Conservation (phyloP, 1,284 basidiomycete genomes). For the Neotropicomus parvogracilis region DNA sequence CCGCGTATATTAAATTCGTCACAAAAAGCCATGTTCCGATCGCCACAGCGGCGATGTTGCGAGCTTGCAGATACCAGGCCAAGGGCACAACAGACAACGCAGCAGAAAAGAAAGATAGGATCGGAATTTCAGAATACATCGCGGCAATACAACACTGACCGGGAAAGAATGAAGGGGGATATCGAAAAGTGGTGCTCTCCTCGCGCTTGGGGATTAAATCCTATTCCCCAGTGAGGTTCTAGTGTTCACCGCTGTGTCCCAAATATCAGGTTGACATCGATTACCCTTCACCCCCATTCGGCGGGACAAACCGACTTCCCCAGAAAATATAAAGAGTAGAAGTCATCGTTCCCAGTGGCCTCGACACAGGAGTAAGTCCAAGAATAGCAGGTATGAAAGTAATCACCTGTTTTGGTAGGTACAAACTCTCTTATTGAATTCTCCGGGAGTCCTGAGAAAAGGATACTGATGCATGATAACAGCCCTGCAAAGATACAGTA, state of each 20-base stretch:
- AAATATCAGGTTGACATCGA: slow-evolving; percentile 21
- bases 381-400: slow-evolving; percentile 28
- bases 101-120: slow-evolving; percentile 48
- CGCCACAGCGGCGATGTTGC: slow-evolving; percentile 48
- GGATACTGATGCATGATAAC: slow-evolving; percentile 17
- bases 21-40: slow-evolving; percentile 34
- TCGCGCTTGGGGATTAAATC: slow-evolving; percentile 16
- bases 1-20: slow-evolving; percentile 29
- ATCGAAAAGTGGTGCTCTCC: slow-evolving; percentile 6
- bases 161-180: slow-evolving; percentile 12
- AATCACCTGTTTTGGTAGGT: slow-evolving; percentile 30
- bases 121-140: slow-evolving; percentile 48
- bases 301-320: slow-evolving; percentile 25
- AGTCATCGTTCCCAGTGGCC: slow-evolving; percentile 6
- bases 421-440: slow-evolving; percentile 16
- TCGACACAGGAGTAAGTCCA: slow-evolving; percentile 16
- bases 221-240: not conserved
- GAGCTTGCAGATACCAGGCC: slow-evolving; percentile 40
- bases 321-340: slow-evolving; percentile 27
- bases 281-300: not conserved
- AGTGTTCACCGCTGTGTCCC: not conserved
- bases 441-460: not conserved
- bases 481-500: slow-evolving; percentile 12
- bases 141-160: slow-evolving; percentile 5
- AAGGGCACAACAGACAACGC: slow-evolving; percentile 38